These are phyloP conservation scores for Zostera marina DNA, from an alignment of 116 monocot genomes.

Conservation along the genomic window DNA sequence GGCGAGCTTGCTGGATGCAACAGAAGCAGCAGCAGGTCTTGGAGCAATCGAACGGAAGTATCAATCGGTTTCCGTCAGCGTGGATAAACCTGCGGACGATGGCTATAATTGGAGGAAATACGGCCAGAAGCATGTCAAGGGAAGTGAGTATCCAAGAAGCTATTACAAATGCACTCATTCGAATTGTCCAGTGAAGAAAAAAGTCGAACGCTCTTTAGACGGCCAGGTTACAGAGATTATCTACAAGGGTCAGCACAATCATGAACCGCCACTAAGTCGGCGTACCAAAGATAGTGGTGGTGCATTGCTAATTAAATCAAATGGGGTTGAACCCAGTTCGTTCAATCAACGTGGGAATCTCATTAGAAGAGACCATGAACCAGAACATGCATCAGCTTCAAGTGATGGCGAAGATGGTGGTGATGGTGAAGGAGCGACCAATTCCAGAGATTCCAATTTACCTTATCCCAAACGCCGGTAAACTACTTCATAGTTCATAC, in stretches of 20 bases:
- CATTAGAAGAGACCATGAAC: constrained; percentile 25
- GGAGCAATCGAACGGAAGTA: constrained; percentile 11
- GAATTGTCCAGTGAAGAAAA: constrained; percentile 67
- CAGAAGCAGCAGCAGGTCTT: constrained; percentile 4
- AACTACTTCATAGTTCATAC: background rate
- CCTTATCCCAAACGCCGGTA: constrained; percentile 44
- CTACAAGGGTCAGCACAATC: constrained; percentile 80
- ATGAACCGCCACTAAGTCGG: constrained; percentile 26
- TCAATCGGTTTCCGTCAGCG: constrained; percentile 15
- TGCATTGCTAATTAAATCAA: constrained; percentile 11
- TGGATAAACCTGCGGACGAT: constrained; percentile 62
- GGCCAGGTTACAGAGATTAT: constrained; percentile 73
- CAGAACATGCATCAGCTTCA: constrained; percentile 47
- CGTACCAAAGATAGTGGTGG: constrained; percentile 26
- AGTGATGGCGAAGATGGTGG: constrained; percentile 47
- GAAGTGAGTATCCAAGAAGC: constrained; percentile 68
- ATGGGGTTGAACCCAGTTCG: constrained; percentile 14
- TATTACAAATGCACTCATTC: constrained; percentile 73
- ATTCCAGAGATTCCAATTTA: constrained; percentile 21
- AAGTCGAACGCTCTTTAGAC: constrained; percentile 52
- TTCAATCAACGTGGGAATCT: constrained; percentile 4
- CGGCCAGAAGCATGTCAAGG: constrained; percentile 82
- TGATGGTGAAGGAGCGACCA: constrained; percentile 25
- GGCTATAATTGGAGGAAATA: constrained; percentile 92
- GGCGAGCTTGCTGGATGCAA: constrained; percentile 8